phyloP scores from a whole-genome alignment of 2,329 filamentous ascomycete species.

The Pseudodiploospora longispora region DNA sequence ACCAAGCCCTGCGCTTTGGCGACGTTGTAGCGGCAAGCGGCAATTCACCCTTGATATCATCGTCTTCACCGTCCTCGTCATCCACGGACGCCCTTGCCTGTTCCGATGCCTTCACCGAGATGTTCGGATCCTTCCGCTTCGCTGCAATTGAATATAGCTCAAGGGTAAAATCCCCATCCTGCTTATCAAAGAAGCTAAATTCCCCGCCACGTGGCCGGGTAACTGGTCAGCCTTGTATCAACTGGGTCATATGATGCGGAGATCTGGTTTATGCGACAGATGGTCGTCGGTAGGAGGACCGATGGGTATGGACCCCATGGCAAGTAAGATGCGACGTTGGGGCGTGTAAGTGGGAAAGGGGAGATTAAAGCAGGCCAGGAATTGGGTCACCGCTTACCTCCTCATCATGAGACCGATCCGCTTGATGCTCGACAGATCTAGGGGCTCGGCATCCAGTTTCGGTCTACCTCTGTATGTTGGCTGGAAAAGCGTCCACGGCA shows the following conservation, averaged over 20 bases:
- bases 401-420: constrained; percentile 72
- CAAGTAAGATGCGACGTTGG: too few species aligned
- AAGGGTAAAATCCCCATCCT: constrained; percentile 56
- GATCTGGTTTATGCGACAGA: too few species aligned
- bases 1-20: too few species aligned
- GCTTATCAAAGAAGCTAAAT: constrained; percentile 63
- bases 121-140: constrained; percentile 7
- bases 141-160: constrained; percentile 23
- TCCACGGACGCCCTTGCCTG: not conserved
- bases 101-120: not conserved
- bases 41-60: constrained; percentile 7
- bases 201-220: not conserved
- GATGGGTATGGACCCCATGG: too few species aligned
- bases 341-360: not conserved
- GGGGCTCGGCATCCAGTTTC: constrained; percentile 47
- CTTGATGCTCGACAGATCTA: constrained; percentile 54
- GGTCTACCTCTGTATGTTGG: constrained; percentile 66
- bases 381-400: constrained; percentile 45
- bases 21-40: too few species aligned
- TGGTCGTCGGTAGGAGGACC: too few species aligned
- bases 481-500: constrained; percentile 58
- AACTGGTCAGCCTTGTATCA: too few species aligned
- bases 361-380: not conserved
- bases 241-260: too few species aligned
- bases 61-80: constrained; percentile 16